Base-by-base conservation (phyloP, 164 flowering plant species). In the Vitis rupestris region DNA sequence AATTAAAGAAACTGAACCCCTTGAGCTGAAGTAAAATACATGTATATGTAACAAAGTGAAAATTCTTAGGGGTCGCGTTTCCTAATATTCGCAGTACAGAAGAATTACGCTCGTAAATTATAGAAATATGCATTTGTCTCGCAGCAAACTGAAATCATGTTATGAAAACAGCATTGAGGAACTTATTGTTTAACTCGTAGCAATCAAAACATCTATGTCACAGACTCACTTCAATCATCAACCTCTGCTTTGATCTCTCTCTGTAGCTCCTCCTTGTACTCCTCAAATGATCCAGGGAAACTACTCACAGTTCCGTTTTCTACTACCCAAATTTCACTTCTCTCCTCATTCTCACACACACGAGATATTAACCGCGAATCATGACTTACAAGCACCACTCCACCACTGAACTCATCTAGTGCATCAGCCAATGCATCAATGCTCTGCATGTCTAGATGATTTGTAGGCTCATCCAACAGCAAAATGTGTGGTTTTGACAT, bases 371-470 rank as follows among this genome's bases (percentile, higher is more conserved):
- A 78, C 74, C 93, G 76, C 0, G 97, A 87, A 66, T 91, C 97
- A 61, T 91, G 97, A 69, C 97, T 91, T 53, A 91, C 94, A 59
- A 91, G 75, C 12, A 91, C 89, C 70, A 91, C 97, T 59, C 97
- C 97, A 13, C 97, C 97, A 13, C 84, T 83, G 65, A 89, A 91
- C 69, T 89, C 88, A 69, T 91, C 91, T 3, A 91, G 80, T 3
- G 94, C 97, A 72, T 88, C 91, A 2, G 94, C 94, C 77, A 89
- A 66, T 14, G 94, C 97, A 77, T 89, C 97, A 60, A 91, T 89
- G 69, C 97, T 91, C 75, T 91, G 91, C 97, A 89, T 91, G 70
- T 91, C 94, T 65, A 91, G 79, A 72, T 91, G 97, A 81, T 88
- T 88, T 2, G 89, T 85, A 3, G 89, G 89, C 73, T 86, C 89